A percentile compares a stretch with the other conserved stretches of the same genome.
Evolutionary conservation across 345 rosid genomes (phyloP).

Genomic region (Crucihimalaya himalaica): DNA sequence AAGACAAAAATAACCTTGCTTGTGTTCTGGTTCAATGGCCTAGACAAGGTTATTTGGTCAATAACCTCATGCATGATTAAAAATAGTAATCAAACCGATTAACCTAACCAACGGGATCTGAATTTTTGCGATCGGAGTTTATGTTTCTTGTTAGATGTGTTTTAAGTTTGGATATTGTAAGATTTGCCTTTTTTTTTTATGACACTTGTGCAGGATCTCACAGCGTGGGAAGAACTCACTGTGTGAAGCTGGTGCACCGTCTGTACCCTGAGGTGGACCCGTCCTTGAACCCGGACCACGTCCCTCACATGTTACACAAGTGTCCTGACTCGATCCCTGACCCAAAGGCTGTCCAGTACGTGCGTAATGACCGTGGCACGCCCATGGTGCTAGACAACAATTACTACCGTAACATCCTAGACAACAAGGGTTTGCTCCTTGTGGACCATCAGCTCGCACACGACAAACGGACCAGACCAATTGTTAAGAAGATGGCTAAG

Average conservation of each 20-base stretch:
- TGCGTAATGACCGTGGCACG: slow-evolving; percentile 93
- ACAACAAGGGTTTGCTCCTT: slow-evolving; percentile 81
- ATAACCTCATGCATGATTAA: not conserved
- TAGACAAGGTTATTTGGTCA: slow-evolving; percentile 4
- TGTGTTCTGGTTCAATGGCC: not conserved
- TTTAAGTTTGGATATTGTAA: not conserved
- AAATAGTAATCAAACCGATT: not conserved
- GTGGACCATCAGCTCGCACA: slow-evolving; percentile 93
- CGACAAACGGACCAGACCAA: slow-evolving; percentile 84
- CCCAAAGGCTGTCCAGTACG: slow-evolving; percentile 92
- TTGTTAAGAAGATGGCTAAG: slow-evolving; percentile 95
- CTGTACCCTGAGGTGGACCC: slow-evolving; percentile 90
- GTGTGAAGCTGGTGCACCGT: slow-evolving; percentile 89
- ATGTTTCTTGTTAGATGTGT: not conserved
- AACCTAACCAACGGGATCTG: not conserved
- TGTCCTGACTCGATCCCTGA: slow-evolving; percentile 97
- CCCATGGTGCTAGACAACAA: slow-evolving; percentile 95
- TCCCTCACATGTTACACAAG: slow-evolving; percentile 87
- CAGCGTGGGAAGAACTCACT: slow-evolving; percentile 96
- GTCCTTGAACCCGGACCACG: slow-evolving; percentile 75
- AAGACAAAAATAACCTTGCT: not conserved
- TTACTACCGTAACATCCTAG: slow-evolving; percentile 91
- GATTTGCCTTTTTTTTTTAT: slow-evolving; percentile 22
- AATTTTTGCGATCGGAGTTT: not conserved
- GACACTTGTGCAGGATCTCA: slow-evolving; percentile 62